Evolutionary conservation across 306 rosid genomes (phyloP).

Genomic region (Citrullus mucosospermus): DNA sequence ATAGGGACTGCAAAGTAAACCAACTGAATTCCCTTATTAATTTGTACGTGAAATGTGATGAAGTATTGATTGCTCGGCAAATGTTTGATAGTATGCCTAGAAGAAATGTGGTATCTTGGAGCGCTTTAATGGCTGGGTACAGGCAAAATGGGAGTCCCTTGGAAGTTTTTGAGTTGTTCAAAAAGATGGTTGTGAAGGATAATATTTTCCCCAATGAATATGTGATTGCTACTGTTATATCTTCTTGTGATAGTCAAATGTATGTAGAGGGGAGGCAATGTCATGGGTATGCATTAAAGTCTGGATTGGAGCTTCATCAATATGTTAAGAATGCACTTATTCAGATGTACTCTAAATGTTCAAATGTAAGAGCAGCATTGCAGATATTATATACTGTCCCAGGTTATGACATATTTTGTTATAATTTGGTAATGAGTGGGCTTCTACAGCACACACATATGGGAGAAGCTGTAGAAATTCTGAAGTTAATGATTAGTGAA

Average conservation of each 20-base stretch:
- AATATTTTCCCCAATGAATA: constrained; percentile 6
- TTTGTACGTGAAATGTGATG: constrained; percentile 12
- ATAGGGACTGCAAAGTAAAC: neutral
- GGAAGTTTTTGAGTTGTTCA: constrained; percentile 2
- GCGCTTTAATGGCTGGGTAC: constrained; percentile 15
- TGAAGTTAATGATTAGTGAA: constrained; percentile 1
- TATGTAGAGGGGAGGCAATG: constrained; percentile 5
- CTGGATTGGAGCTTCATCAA: constrained; percentile 14
- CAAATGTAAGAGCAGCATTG: constrained; percentile 7
- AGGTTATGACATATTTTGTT: constrained; percentile 11
- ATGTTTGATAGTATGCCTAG: constrained; percentile 8
- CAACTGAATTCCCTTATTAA: constrained; percentile 6
- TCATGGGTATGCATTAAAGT: constrained; percentile 7
- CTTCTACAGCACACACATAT: constrained; percentile 2
- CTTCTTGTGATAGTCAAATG: constrained; percentile 5
- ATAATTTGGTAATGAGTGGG: constrained; percentile 10
- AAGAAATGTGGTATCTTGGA: constrained; percentile 14
- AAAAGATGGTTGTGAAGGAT: neutral
- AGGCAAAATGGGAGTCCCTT: neutral
- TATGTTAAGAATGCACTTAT: constrained; percentile 11
- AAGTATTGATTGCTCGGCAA: neutral
- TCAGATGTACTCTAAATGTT: constrained; percentile 10
- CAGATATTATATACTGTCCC: constrained; percentile 6
- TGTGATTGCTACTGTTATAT: neutral
- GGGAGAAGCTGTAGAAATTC: constrained; percentile 1